Percentiles rank a stretch among this genome's conserved stretches.
phyloP scores from a whole-genome alignment of 164 flowering plant genomes.

The Pachysandra terminalis region DNA sequence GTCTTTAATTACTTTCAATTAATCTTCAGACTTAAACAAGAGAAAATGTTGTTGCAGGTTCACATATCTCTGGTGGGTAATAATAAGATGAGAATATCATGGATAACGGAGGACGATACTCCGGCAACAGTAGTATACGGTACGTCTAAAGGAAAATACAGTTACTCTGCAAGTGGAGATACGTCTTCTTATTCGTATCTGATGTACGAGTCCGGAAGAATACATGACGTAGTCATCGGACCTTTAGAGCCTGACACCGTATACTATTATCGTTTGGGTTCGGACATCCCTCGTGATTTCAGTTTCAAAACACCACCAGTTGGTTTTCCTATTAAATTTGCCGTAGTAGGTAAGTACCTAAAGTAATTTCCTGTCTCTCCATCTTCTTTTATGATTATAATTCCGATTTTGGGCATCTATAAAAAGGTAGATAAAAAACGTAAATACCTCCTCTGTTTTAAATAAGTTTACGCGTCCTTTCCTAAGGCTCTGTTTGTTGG shows the following conservation, averaged over 20 bases:
- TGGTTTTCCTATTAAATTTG: constrained; percentile 58
- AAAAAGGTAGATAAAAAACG: too few relatives aligned
- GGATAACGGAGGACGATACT: constrained; percentile 47
- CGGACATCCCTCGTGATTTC: constrained; percentile 23
- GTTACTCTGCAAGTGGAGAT: constrained; percentile 35
- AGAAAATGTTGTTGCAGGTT: constrained; percentile 66
- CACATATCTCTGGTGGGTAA: constrained; percentile 67
- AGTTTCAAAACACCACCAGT: constrained; percentile 67
- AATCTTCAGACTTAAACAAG: too few relatives aligned
- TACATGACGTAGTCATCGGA: constrained; percentile 58
- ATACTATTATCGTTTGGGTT: constrained; percentile 52
- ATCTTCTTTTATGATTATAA: too few relatives aligned
- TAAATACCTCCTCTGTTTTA: too few relatives aligned
- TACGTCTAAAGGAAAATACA: constrained; percentile 31
- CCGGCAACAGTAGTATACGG: constrained; percentile 53
- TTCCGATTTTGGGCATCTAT: too few relatives aligned
- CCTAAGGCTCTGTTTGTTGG: too few relatives aligned
- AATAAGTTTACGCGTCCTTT: too few relatives aligned
- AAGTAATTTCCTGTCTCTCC: too few relatives aligned
- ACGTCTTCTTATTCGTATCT: constrained; percentile 35
- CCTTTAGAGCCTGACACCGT: constrained; percentile 46
- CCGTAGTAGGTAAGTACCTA: constrained; percentile 41
- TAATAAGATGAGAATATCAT: constrained; percentile 71
- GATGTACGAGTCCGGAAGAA: constrained; percentile 49
- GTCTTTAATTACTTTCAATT: too few relatives aligned